These are phyloP conservation scores for Phaffia australis DNA, from an alignment of 768 basidiomycete genomes.

Conservation along the genomic window DNA sequence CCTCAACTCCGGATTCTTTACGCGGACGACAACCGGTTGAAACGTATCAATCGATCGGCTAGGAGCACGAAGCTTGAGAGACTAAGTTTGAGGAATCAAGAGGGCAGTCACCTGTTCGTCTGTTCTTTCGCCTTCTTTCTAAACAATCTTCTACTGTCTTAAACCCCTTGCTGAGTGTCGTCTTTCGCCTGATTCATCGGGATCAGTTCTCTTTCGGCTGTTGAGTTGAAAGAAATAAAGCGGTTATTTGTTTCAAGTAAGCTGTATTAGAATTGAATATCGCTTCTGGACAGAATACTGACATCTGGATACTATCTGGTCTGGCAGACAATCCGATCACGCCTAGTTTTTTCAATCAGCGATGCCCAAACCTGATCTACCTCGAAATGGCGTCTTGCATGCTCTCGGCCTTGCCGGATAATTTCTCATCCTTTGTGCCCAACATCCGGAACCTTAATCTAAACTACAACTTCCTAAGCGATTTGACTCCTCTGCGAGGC, in stretches of 20 bases:
- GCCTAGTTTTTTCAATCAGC: constrained; percentile 43
- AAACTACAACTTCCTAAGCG: constrained; percentile 81
- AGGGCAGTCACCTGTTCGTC: constrained; percentile 58
- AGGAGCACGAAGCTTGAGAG: constrained; percentile 68
- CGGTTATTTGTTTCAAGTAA: constrained; percentile 86
- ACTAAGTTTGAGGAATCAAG: constrained; percentile 81
- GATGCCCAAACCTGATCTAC: constrained; percentile 82
- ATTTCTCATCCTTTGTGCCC: constrained; percentile 56
- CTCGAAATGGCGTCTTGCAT: constrained; percentile 83
- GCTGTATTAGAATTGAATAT: constrained; percentile 30
- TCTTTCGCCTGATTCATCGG: constrained; percentile 20
- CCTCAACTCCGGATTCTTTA: constrained; percentile 77
- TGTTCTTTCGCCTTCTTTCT: constrained; percentile 30
- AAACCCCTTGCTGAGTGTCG: background rate
- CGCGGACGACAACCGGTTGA: constrained; percentile 64
- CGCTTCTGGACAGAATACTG: background rate
- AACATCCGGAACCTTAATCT: constrained; percentile 85
- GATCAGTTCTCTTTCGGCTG: constrained; percentile 28
- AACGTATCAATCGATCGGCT: constrained; percentile 27
- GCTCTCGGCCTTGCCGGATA: constrained; percentile 59
- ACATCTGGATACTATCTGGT: background rate
- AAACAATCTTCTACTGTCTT: background rate
- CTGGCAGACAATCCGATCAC: constrained; percentile 36
- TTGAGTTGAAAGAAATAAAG: constrained; percentile 78
- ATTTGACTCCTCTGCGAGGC: constrained; percentile 47